phyloP scores from a whole-genome alignment of 139 green algal species.

The Diplosphaera chodatii region DNA sequence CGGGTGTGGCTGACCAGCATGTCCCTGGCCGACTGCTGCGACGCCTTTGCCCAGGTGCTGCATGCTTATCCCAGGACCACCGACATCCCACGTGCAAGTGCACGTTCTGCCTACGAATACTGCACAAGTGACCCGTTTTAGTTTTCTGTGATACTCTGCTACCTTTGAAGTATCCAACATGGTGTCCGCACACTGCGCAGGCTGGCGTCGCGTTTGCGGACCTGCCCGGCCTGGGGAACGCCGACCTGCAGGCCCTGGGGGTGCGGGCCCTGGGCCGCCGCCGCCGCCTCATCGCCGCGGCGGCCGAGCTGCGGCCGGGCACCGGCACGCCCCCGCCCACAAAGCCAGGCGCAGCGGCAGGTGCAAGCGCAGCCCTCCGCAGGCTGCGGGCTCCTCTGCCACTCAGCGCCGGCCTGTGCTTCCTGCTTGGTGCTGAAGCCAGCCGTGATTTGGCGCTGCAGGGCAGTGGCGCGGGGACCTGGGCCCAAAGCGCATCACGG shows the following conservation, averaged over 20 bases:
- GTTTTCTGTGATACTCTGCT: too few relatives aligned
- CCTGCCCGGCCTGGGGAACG: background rate
- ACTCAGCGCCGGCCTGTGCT: too few relatives aligned
- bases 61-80: too few relatives aligned
- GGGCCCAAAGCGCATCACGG: background rate
- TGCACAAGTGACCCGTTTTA: too few relatives aligned
- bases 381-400: too few relatives aligned
- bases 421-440: too few relatives aligned
- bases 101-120: too few relatives aligned
- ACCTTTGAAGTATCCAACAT: too few relatives aligned
- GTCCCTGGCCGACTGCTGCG: background rate
- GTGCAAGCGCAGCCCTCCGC: background rate
- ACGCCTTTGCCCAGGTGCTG: background rate
- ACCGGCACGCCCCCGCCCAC: background rate
- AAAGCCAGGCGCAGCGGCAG: background rate
- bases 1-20: background rate
- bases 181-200: background rate
- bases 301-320: background rate
- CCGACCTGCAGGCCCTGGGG: conserved; percentile 12
- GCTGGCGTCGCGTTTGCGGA: background rate
- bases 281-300: conserved; percentile 7
- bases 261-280: conserved; percentile 6
- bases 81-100: too few relatives aligned
- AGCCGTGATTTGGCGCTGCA: too few relatives aligned
- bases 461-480: background rate